Conservation (phyloP, 768 basidiomycete genomes). For the Tylopilus sp. region DNA sequence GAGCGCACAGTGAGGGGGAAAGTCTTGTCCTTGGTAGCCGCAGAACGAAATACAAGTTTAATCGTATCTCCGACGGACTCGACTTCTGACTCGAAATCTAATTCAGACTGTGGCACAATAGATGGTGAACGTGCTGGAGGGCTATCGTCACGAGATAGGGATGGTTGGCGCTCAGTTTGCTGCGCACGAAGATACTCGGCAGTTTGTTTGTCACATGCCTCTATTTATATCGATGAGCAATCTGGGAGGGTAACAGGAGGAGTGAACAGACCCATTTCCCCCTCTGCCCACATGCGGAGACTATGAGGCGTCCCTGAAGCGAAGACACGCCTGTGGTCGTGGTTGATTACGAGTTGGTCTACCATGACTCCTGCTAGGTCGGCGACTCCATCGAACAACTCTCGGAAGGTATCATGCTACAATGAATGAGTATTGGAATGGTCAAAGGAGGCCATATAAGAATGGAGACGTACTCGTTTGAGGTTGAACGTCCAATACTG, state of each 20-base stretch:
- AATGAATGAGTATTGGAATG: neutral
- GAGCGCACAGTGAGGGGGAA: conserved; percentile 67
- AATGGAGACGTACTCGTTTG: conserved; percentile 46
- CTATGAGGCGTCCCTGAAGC: conserved; percentile 65
- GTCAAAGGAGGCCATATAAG: neutral
- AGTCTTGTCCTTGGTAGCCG: conserved; percentile 43
- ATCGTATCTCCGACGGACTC: conserved; percentile 48
- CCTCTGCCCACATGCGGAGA: conserved; percentile 65
- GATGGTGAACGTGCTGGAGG: conserved; percentile 10
- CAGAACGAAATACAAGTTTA: conserved; percentile 64
- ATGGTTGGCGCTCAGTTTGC: conserved; percentile 25
- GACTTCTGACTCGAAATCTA: conserved; percentile 30
- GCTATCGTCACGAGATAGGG: conserved; percentile 16
- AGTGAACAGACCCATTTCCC: conserved; percentile 53
- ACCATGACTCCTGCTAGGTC: conserved; percentile 52
- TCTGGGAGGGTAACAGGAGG: neutral
- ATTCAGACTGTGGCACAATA: conserved; percentile 24
- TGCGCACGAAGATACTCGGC: conserved; percentile 59
- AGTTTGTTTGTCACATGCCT: conserved; percentile 61
- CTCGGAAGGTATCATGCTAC: conserved; percentile 63
- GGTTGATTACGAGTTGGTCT: conserved; percentile 56
- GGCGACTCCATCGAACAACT: conserved; percentile 62
- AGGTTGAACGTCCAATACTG: conserved; percentile 52
- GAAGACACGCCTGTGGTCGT: conserved; percentile 61
- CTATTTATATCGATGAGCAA: conserved; percentile 35